phyloP scores from a whole-genome alignment of 352 stramenopile genomes.

The Pythium monospermum region DNA sequence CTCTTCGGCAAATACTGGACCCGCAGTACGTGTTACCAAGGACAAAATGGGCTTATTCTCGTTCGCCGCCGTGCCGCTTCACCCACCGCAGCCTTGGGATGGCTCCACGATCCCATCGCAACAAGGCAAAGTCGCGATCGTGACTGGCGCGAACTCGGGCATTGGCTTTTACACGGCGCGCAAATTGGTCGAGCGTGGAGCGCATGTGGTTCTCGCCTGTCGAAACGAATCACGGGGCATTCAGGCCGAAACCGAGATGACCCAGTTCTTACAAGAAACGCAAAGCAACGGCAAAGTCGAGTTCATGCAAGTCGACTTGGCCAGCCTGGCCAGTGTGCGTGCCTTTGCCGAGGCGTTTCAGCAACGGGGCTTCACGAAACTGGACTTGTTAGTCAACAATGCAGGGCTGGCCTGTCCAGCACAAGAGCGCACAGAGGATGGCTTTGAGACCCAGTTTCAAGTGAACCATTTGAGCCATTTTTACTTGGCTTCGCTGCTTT shows the following conservation, averaged over 20 bases:
- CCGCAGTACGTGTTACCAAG: neutral
- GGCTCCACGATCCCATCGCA: slow-evolving; percentile 11
- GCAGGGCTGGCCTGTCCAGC: slow-evolving; percentile 36
- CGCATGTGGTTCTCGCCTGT: slow-evolving; percentile 53
- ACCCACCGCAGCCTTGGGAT: slow-evolving; percentile 4
- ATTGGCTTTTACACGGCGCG: slow-evolving; percentile 55
- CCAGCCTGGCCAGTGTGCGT: slow-evolving; percentile 30
- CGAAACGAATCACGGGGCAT: slow-evolving; percentile 23
- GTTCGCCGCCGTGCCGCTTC: slow-evolving; percentile 1
- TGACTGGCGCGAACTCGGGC: slow-evolving; percentile 60
- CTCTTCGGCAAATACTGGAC: no score
- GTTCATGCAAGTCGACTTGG: slow-evolving; percentile 42
- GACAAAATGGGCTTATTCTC: neutral
- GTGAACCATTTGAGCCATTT: slow-evolving; percentile 75
- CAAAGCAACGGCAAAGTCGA: slow-evolving; percentile 12
- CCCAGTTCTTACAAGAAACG: neutral
- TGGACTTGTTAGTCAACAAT: slow-evolving; percentile 75
- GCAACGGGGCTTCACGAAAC: slow-evolving; percentile 25
- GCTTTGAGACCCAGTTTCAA: slow-evolving; percentile 58
- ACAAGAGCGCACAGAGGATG: slow-evolving; percentile 28
- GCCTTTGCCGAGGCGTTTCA: slow-evolving; percentile 32
- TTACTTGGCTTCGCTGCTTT: slow-evolving; percentile 42
- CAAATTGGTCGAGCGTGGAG: slow-evolving; percentile 33
- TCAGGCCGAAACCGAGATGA: slow-evolving; percentile 2
- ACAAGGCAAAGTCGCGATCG: slow-evolving; percentile 42